Conservation (phyloP, 768 basidiomycete genomes). For the Lanmaoa pseudosensibilis region DNA sequence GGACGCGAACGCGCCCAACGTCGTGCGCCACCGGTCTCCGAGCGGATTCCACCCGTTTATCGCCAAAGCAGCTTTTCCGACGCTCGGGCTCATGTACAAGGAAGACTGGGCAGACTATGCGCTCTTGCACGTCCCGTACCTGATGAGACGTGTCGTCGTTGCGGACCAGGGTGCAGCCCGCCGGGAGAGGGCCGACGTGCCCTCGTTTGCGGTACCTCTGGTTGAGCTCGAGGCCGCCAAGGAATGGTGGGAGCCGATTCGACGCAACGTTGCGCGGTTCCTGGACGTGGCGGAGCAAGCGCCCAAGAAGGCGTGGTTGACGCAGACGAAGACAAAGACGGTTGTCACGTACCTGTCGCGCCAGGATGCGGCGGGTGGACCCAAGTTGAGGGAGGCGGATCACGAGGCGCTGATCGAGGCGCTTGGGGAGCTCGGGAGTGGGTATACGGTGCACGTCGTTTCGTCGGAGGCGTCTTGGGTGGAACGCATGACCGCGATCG, state of each 20-base stretch:
- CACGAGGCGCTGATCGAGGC: constrained; percentile 62
- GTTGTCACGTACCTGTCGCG: constrained; percentile 68
- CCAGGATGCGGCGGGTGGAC: constrained; percentile 51
- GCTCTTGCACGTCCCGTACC: constrained; percentile 63
- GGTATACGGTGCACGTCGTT: constrained; percentile 57
- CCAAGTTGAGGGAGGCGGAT: constrained; percentile 52
- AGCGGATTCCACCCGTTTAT: constrained; percentile 72
- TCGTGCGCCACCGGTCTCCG: constrained; percentile 46
- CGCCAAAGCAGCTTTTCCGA: constrained; percentile 74
- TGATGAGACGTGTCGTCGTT: constrained; percentile 75
- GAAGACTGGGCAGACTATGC: constrained; percentile 80
- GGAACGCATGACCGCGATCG: constrained; percentile 62
- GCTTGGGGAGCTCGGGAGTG: constrained; percentile 51
- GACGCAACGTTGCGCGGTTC: constrained; percentile 43
- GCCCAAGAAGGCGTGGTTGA: constrained; percentile 14
- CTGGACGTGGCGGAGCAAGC: constrained; percentile 36
- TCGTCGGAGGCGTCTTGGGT: constrained; percentile 55
- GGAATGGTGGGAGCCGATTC: constrained; percentile 71
- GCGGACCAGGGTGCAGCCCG: constrained; percentile 72
- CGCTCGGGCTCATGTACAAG: constrained; percentile 60
- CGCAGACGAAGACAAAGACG: no score
- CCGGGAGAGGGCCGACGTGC: constrained; percentile 27
- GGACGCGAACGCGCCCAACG: constrained; percentile 32
- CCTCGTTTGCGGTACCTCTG: constrained; percentile 40
- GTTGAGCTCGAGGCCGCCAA: constrained; percentile 44